Percentiles rank a stretch among this genome's conserved stretches.
Evolutionary conservation across 2,329 filamentous ascomycete genomes (phyloP).

Genomic region (Xylariomycetidae sp.): DNA sequence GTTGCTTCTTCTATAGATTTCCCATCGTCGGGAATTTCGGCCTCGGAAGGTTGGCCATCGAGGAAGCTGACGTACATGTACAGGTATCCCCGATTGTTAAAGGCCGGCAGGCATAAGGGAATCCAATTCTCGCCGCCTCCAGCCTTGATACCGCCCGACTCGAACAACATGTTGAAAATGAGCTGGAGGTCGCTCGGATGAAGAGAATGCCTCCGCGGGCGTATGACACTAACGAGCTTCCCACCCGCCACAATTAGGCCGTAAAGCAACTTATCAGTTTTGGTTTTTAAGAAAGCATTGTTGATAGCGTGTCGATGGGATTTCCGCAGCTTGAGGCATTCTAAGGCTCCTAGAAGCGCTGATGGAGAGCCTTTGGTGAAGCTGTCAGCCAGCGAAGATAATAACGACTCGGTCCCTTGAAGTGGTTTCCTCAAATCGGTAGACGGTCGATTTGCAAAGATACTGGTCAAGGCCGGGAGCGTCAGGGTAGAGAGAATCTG

Average conservation of each 20-base stretch:
- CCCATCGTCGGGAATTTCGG: slow-evolving; percentile 42
- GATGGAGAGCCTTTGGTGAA: slow-evolving; percentile 92
- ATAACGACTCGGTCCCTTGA: slow-evolving; percentile 83
- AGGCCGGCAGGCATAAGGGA: slow-evolving; percentile 88
- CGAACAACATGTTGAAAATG: slow-evolving; percentile 99
- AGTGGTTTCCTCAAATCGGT: slow-evolving; percentile 86
- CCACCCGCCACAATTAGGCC: slow-evolving; percentile 91
- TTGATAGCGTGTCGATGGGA: slow-evolving; percentile 83
- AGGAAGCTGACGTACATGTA: slow-evolving; percentile 99
- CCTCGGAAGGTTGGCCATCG: slow-evolving; percentile 50
- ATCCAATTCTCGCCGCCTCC: slow-evolving; percentile 96
- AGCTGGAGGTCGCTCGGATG: slow-evolving; percentile 94
- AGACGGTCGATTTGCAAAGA: slow-evolving; percentile 88
- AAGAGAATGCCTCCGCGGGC: slow-evolving; percentile 89
- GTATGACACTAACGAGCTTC: slow-evolving; percentile 87
- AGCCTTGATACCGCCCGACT: slow-evolving; percentile 85
- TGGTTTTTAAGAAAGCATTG: slow-evolving; percentile 75
- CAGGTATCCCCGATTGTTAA: slow-evolving; percentile 93
- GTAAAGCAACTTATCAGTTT: slow-evolving; percentile 77
- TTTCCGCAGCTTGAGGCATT: slow-evolving; percentile 90
- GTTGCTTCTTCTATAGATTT: slow-evolving; percentile 69
- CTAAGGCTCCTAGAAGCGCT: slow-evolving; percentile 80
- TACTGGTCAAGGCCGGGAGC: slow-evolving; percentile 75
- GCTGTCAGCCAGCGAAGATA: slow-evolving; percentile 88
- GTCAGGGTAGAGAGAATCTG: slow-evolving; percentile 96